Evolutionary conservation across 768 basidiomycete genomes (phyloP).

Genomic region (Brasilioporus rufonigricans): DNA sequence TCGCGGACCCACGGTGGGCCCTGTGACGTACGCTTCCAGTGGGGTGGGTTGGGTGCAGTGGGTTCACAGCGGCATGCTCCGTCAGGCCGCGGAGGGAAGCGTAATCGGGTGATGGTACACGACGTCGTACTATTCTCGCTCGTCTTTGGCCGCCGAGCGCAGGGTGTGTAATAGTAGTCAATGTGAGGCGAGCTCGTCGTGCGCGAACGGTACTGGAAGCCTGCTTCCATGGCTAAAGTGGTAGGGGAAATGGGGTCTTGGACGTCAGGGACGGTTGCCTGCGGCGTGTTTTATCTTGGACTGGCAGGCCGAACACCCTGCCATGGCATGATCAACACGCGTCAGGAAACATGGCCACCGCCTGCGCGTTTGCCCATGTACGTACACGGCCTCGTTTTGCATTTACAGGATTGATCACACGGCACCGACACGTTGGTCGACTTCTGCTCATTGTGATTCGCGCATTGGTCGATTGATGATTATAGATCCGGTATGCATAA

Average conservation of each 20-base stretch:
- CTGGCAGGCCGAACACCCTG: constrained; percentile 26
- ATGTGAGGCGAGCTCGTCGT: constrained; percentile 16
- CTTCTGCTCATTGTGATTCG: constrained; percentile 16
- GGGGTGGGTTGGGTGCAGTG: constrained; percentile 11
- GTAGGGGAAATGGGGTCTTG: constrained; percentile 13
- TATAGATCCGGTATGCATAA: constrained; percentile 10
- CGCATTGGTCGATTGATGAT: constrained; percentile 9
- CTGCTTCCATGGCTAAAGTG: constrained; percentile 26
- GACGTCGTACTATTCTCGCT: constrained; percentile 10
- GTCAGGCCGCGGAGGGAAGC: constrained; percentile 21
- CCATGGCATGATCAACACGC: constrained; percentile 33
- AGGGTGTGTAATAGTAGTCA: constrained; percentile 17
- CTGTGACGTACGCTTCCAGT: constrained; percentile 31
- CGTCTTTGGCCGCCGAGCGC: constrained; percentile 23
- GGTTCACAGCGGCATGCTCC: constrained; percentile 17
- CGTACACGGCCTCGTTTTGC: constrained; percentile 32
- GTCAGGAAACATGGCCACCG: constrained; percentile 18
- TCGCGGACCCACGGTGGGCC: constrained; percentile 45
- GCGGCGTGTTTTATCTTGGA: constrained; percentile 31
- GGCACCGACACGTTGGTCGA: constrained; percentile 29
- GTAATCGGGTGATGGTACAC: constrained; percentile 17
- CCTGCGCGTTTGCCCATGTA: constrained; percentile 26
- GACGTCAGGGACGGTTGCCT: constrained; percentile 14
- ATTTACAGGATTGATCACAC: constrained; percentile 7
- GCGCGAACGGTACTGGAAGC: constrained; percentile 29